phyloP scores from a whole-genome alignment of 352 stramenopile species.

The Elongisporangium senticosum region DNA sequence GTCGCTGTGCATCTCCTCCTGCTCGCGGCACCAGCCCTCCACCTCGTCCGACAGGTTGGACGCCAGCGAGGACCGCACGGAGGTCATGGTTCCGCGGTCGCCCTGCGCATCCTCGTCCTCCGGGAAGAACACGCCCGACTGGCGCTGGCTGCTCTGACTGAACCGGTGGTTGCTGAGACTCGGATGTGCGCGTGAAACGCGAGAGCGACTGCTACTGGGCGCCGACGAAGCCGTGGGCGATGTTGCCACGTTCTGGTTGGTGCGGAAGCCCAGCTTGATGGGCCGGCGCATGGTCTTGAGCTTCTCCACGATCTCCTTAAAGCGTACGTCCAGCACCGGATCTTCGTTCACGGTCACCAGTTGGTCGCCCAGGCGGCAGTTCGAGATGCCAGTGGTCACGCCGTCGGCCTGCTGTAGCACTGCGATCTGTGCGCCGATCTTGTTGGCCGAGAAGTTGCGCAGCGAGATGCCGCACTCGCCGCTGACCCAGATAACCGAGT shows the following conservation, averaged over 20 bases:
- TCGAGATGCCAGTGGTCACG: constrained; percentile 71
- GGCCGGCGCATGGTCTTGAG: constrained; percentile 64
- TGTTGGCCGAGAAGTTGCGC: constrained; percentile 72
- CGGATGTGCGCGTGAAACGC: neutral
- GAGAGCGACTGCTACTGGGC: constrained; percentile 2
- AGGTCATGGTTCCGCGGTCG: constrained; percentile 39
- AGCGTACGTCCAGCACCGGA: constrained; percentile 44
- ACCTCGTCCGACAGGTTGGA: constrained; percentile 75
- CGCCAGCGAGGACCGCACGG: constrained; percentile 34
- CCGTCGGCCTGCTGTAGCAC: constrained; percentile 73
- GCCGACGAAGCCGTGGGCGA: constrained; percentile 32
- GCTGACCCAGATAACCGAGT: constrained; percentile 77
- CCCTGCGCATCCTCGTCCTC: constrained; percentile 14
- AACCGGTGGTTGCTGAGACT: constrained; percentile 7
- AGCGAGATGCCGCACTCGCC: constrained; percentile 82
- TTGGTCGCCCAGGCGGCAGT: constrained; percentile 69
- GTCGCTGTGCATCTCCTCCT: constrained; percentile 83
- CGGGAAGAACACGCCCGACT: constrained; percentile 8
- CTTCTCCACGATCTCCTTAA: constrained; percentile 74
- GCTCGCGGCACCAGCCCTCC: constrained; percentile 69
- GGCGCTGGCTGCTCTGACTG: constrained; percentile 7
- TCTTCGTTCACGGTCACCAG: constrained; percentile 74
- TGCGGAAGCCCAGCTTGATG: constrained; percentile 65
- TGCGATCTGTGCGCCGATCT: constrained; percentile 74
- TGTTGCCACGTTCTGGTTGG: constrained; percentile 62